Base-by-base conservation (phyloP, 768 basidiomycete genomes). In the Lactifluus echinatus region DNA sequence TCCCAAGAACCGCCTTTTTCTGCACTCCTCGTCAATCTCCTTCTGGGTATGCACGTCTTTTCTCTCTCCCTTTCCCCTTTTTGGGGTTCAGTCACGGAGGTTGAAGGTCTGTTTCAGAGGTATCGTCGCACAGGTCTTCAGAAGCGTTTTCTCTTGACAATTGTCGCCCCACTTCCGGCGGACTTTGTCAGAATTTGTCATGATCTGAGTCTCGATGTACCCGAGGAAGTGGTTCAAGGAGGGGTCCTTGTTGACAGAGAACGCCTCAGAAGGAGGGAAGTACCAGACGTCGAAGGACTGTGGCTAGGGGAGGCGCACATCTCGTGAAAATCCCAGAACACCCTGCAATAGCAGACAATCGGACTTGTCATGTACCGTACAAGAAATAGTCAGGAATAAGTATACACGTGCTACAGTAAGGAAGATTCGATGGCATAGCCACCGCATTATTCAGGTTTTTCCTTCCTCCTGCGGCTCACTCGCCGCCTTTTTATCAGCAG, bases 11-110 rank as follows among this genome's bases (percentile, higher is more conserved):
- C 59, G 62, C 15, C 51, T 63, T 42, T 63, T 61, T 36, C 48
- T 63, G n/a, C 62, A 63, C 46, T 39, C 62, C 26, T 61, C 60
- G 15, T 54, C 51, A 7, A 61, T 63, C 43, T 53, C 59, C 33
- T 50, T 63, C 44, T 53, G 55, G 50, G 62, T 63, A 36, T 33
- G 58, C 21, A 6, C 26, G 3, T 39, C 33, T 31, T 37, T 47
- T 28, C 26, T 29, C 26, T 29, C 1, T 21, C 12, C 31, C 31
- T 31, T 31, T 19, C 10, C 26, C 26, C 12, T 11, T 19, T 43
- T n/a, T 28, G 29, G 15, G 21, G 12, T 37, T 44, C 28, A 21
- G 49, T 21, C 31, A 23, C 21, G 21, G 44, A 10, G 33, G 28
- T 50, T 55, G n/a, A 56, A 40, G 24, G 15, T n/a, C 28, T 33